Conservation (phyloP, 2,329 filamentous ascomycete genomes). For the Orbilia javanica region DNA sequence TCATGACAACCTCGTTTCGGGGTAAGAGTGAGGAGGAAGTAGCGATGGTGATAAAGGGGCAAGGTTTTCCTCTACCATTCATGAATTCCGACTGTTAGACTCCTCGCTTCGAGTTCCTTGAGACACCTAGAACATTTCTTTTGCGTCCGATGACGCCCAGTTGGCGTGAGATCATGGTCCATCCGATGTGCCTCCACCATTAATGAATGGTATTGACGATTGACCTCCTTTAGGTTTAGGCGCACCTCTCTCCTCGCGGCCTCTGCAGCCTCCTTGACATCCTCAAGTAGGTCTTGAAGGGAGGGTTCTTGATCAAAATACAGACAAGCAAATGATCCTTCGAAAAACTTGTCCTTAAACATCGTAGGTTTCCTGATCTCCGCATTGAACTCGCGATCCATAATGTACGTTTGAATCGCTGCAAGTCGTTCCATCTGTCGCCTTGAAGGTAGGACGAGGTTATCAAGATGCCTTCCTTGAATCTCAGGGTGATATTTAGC, state of each 20-base stretch:
- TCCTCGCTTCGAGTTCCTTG: conserved; percentile 62
- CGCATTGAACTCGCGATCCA: conserved; percentile 62
- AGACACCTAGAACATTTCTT: conserved; percentile 64
- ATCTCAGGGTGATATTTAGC: conserved; percentile 68
- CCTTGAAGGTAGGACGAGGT: conserved; percentile 67
- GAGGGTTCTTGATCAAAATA: conserved; percentile 68
- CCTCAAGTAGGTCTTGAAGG: conserved; percentile 64
- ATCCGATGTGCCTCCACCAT: conserved; percentile 4
- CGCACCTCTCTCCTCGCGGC: conserved; percentile 2
- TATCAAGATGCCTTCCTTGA: conserved; percentile 65
- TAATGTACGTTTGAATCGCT: conserved; percentile 69
- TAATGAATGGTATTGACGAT: conserved; percentile 4
- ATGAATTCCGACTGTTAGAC: conserved; percentile 67
- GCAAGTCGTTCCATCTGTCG: conserved; percentile 68
- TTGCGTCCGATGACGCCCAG: conserved; percentile 9
- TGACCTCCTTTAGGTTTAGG: conserved; percentile 5
- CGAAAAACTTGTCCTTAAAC: conserved; percentile 65
- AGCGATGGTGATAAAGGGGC: too few species aligned
- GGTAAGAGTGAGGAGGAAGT: neutral
- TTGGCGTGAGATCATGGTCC: conserved; percentile 33
- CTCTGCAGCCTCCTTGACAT: conserved; percentile 19
- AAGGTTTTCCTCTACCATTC: conserved; percentile 75
- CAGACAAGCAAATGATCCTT: conserved; percentile 67
- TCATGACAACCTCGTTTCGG: too few species aligned
- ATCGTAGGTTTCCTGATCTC: conserved; percentile 62